These are phyloP conservation scores for Lactarius indigo DNA, from an alignment of 768 basidiomycete genomes.

Conservation along the genomic window DNA sequence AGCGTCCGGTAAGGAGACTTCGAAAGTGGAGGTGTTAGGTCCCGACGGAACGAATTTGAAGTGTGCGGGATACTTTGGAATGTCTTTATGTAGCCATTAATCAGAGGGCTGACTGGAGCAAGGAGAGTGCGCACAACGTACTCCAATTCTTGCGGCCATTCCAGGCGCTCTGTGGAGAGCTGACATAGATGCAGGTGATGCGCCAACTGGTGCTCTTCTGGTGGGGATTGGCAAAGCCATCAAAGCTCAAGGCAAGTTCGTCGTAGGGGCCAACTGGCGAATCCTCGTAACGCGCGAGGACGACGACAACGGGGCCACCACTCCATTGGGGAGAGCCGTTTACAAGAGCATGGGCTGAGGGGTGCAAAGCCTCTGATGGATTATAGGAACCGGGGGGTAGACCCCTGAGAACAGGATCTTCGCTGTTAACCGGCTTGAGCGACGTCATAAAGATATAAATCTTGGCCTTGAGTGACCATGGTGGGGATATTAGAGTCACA, in stretches of 20 bases:
- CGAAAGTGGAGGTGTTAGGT: neutral
- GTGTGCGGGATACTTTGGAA: constrained; percentile 18
- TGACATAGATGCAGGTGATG: constrained; percentile 21
- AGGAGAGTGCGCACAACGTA: neutral
- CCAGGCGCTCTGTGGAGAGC: constrained; percentile 4
- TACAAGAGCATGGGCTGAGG: constrained; percentile 13
- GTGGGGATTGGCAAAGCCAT: constrained; percentile 3
- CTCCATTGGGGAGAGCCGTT: constrained; percentile 14
- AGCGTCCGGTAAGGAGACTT: constrained; percentile 2
- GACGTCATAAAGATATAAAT: constrained; percentile 5
- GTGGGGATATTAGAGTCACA: neutral
- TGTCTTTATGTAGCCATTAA: neutral
- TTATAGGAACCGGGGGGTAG: constrained; percentile 19
- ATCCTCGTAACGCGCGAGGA: constrained; percentile 15
- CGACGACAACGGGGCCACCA: neutral
- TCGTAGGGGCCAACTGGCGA: constrained; percentile 24
- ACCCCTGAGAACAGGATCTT: constrained; percentile 16
- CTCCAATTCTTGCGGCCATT: constrained; percentile 24
- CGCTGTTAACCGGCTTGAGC: constrained; percentile 10
- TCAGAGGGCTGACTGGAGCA: too few species aligned
- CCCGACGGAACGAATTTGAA: constrained; percentile 11
- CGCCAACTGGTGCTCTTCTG: neutral
- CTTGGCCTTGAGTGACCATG: constrained; percentile 16
- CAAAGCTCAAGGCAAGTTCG: constrained; percentile 8
- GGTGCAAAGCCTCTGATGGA: constrained; percentile 17